Evolutionary conservation across 2,329 filamentous ascomycete genomes (phyloP), one percentile per base, ranked within the genome.

Genomic region (Zymoseptoria crescenta): DNA sequence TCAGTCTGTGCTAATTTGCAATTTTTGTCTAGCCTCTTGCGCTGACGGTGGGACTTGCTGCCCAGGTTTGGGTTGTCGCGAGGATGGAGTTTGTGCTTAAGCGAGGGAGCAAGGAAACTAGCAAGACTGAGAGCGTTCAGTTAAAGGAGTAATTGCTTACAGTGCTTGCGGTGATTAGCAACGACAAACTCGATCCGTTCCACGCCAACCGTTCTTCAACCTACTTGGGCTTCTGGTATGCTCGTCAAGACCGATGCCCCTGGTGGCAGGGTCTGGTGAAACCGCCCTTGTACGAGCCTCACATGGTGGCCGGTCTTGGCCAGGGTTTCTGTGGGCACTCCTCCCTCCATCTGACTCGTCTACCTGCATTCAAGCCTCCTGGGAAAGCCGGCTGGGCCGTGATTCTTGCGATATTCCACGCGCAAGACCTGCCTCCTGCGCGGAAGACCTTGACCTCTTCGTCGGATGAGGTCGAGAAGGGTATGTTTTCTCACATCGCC

Each of bases 181-280:
- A 57, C 24, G 49, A 29, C 5, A 57, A 54, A 49, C 20, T 57
- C 49, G 56, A 57, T 19, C 56, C 56, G 3, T 57, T 57, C 20
- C 51, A 57, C 19, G 35, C 30, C 9, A 52, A 54, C 19, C 56
- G 56, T 3, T 52, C 51, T 4, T 8, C 53, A 3, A 21, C 54
- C 5, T 49, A 57, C 19, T 24, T 57, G 8, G 56, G 56, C 16
- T 45, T 54, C 20, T 57, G 56, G 51, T 57, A 48, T 13, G 20
- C 24, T 3, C 50, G 52, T 6, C 56, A 57, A 29, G 35, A 41
- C 10, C 9, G 28, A 27, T 13, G 48, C 27, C 49, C 53, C 16
- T 41, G 50, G 4, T 49, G 56, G 20, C 49, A 45, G 35, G 20
- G 52, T 8, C 20, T 57, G 16, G 56, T 52, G 19, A 57, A 54